These are phyloP conservation scores for Pterothamnion heteromorphum DNA, from an alignment of 31 red algal genomes.

Conservation along the genomic window DNA sequence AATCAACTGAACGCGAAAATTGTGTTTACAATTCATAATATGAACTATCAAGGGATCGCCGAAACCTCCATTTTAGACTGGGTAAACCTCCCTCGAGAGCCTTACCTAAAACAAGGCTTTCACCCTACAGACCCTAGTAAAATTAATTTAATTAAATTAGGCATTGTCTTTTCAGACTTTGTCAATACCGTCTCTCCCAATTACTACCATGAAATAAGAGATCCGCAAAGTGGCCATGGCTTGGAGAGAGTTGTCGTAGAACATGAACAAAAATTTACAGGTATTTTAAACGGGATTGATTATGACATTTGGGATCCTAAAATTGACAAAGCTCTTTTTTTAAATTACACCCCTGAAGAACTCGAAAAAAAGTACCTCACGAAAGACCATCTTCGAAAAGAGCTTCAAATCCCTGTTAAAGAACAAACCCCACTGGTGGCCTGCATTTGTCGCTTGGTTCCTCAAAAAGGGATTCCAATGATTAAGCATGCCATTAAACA, in stretches of 20 bases:
- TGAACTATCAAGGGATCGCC: background rate
- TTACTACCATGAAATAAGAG: background rate
- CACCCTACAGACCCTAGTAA: background rate
- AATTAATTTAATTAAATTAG: background rate
- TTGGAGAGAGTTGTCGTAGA: background rate
- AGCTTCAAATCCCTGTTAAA: no score
- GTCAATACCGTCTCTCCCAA: background rate
- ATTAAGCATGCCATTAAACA: no score
- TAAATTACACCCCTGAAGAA: background rate
- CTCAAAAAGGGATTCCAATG: no score
- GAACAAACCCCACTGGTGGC: no score
- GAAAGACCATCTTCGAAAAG: no score
- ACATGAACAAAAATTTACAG: background rate
- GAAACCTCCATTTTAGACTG: background rate
- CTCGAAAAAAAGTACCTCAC: background rate
- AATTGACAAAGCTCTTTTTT: background rate
- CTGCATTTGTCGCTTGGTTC: no score
- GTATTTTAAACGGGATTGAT: slow-evolving; percentile 11
- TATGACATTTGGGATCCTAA: background rate
- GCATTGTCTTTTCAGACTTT: background rate
- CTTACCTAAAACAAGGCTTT: background rate
- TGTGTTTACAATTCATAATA: slow-evolving; percentile 14
- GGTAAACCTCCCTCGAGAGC: background rate
- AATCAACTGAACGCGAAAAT: background rate
- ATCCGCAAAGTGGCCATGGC: background rate